Percentiles rank a stretch among this genome's conserved stretches.
Evolutionary conservation across 1,284 basidiomycete genomes (phyloP).

Genomic region (Nidula niveotomentosa): DNA sequence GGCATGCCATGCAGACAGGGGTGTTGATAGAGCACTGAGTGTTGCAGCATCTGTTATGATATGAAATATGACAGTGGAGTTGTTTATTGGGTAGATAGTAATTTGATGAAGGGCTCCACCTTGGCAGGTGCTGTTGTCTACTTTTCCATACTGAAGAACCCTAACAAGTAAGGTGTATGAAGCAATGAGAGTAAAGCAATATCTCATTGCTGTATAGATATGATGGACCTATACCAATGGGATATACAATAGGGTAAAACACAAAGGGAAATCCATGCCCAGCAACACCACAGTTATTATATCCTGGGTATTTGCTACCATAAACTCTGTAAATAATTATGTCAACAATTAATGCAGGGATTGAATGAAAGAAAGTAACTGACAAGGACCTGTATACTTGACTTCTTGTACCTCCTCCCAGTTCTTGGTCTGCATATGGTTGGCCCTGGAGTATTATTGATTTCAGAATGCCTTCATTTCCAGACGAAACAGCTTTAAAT

Average conservation of each 20-base stretch:
- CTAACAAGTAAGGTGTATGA: neutral
- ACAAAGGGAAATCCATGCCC: neutral
- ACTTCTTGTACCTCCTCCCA: too few relatives aligned
- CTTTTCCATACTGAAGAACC: neutral
- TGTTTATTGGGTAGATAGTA: neutral
- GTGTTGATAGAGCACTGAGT: neutral
- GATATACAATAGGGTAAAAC: neutral
- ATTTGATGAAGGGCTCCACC: neutral
- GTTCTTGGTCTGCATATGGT: too few relatives aligned
- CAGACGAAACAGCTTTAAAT: too few relatives aligned
- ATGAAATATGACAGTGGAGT: neutral
- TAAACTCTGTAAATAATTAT: neutral
- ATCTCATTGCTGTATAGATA: neutral
- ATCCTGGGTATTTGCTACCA: neutral
- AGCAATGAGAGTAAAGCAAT: neutral
- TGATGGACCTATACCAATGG: neutral
- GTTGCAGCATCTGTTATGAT: neutral
- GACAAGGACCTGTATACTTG: too few relatives aligned
- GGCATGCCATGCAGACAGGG: neutral
- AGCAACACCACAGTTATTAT: neutral
- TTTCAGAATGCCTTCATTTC: too few relatives aligned
- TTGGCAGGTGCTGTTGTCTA: neutral
- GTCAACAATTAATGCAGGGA: too few relatives aligned
- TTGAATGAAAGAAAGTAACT: too few relatives aligned
- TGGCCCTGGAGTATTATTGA: too few relatives aligned